Evolutionary conservation across 2,329 filamentous ascomycete species (phyloP).

Genomic region (Xylogone sp.): DNA sequence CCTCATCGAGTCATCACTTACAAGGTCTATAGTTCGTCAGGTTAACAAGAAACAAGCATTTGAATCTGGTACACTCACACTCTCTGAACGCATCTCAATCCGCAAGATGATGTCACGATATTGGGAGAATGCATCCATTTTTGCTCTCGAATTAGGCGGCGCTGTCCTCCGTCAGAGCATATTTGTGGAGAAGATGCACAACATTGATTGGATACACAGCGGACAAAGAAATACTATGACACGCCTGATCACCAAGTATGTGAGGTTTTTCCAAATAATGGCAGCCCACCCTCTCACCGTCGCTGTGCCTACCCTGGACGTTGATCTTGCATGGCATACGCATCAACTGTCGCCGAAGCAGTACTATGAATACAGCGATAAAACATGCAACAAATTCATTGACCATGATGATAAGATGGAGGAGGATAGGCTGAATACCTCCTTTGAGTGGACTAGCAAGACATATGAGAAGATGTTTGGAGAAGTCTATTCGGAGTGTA

Average conservation of each 20-base stretch:
- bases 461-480: slow-evolving; percentile 61
- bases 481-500: slow-evolving; percentile 72
- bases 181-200: slow-evolving; percentile 70
- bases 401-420: slow-evolving; percentile 84
- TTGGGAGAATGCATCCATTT: slow-evolving; percentile 63
- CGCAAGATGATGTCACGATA: slow-evolving; percentile 69
- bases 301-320: slow-evolving; percentile 68
- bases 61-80: slow-evolving; percentile 17
- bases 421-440: slow-evolving; percentile 56
- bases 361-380: slow-evolving; percentile 58
- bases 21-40: slow-evolving; percentile 22
- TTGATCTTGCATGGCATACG: slow-evolving; percentile 78
- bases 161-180: slow-evolving; percentile 63
- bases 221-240: slow-evolving; percentile 58
- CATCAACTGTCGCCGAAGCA: slow-evolving; percentile 64
- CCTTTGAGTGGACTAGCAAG: slow-evolving; percentile 71
- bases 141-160: slow-evolving; percentile 61
- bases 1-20: slow-evolving; percentile 44
- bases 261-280: slow-evolving; percentile 61
- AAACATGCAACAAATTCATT: slow-evolving; percentile 53
- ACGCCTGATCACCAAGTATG: slow-evolving; percentile 61
- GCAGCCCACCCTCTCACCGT: slow-evolving; percentile 38
- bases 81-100: slow-evolving; percentile 39
- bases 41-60: slow-evolving; percentile 31
- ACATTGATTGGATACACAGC: slow-evolving; percentile 75